These are phyloP conservation scores for Musa balbisiana DNA, from an alignment of 202 grass and related monocot genomes.

Conservation along the genomic window DNA sequence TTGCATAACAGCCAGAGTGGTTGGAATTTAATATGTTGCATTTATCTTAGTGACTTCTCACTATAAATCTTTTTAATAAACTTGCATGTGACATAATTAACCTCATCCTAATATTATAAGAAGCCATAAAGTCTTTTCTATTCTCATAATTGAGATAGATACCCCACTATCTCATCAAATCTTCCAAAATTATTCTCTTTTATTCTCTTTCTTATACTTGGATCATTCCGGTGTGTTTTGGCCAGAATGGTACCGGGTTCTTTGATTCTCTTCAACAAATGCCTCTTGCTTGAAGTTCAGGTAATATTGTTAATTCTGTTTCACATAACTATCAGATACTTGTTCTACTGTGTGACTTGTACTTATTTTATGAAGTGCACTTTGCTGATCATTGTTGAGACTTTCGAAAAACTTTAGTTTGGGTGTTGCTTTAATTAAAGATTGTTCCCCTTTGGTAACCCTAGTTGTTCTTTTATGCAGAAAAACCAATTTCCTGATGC, in stretches of 20 bases:
- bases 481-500: neutral
- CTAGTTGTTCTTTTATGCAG: neutral
- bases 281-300: slow-evolving; percentile 75
- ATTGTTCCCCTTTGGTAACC: neutral
- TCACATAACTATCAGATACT: neutral
- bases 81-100: neutral
- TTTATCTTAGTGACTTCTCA: too few species aligned
- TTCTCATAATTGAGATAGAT: neutral
- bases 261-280: slow-evolving; percentile 78
- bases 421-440: neutral
- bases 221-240: slow-evolving; percentile 24
- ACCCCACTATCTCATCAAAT: neutral
- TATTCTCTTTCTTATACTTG: neutral
- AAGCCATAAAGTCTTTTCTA: neutral
- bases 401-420: neutral
- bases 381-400: neutral
- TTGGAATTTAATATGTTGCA: too few species aligned
- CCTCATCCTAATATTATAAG: neutral
- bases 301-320: slow-evolving; percentile 21
- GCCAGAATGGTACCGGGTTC: slow-evolving; percentile 59
- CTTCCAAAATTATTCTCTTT: neutral
- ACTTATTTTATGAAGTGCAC: too few species aligned
- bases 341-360: neutral
- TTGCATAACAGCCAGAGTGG: too few species aligned
- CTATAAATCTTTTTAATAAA: too few species aligned